Evolutionary conservation across 225 moss, liverwort and hornwort genomes (phyloP), one percentile per base, ranked within the genome.

Genomic region (Rhytidiadelphus loreus): DNA sequence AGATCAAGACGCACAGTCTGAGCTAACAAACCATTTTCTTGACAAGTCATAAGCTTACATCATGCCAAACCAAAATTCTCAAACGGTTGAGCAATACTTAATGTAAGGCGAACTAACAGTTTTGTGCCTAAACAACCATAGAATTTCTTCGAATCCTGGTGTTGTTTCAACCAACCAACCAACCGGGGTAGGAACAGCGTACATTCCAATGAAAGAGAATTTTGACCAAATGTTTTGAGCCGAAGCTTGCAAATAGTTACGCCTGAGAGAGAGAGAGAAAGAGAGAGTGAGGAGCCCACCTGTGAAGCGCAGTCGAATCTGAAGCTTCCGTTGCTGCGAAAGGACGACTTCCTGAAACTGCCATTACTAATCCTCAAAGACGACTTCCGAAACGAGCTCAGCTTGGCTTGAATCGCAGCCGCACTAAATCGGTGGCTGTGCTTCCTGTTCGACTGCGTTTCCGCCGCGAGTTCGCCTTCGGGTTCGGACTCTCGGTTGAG

Each of bases 381-480:
- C 13, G 94, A 87, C 22, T 84, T 91, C 12, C 94, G 88, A 82
- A 94, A 93, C 50, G 94, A 94, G 88, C 88, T 88, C 56, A 94
- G 84, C 88, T 94, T 94, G 52, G 90, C 79, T 53, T 94, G 93
- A 72, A 92, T 90, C 13, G 87, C 89, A 19, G 89, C 75, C 8
- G 88, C 85, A 86, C 91, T 91, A 85, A 93, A 90, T 4, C 92
- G 88, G 74, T 88, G 87, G 68, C 91, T 93, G 18, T 61, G 76
- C 84, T 90, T 94, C 43, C 77, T 79, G 70, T 68, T 57, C 77
- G 41, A 68, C 84, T 71, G 81, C 70, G 80, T 71, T 29, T 90
- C 94, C 64, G 46, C 73, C n/a, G 90, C 86, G 15, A 89, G 86
- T 25, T 91, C 92, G 43, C 81, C 93, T 86, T 91, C 93, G 55